Evolutionary conservation across 2,329 filamentous ascomycete genomes (phyloP).

Genomic region (Rugonectria rugulosa): DNA sequence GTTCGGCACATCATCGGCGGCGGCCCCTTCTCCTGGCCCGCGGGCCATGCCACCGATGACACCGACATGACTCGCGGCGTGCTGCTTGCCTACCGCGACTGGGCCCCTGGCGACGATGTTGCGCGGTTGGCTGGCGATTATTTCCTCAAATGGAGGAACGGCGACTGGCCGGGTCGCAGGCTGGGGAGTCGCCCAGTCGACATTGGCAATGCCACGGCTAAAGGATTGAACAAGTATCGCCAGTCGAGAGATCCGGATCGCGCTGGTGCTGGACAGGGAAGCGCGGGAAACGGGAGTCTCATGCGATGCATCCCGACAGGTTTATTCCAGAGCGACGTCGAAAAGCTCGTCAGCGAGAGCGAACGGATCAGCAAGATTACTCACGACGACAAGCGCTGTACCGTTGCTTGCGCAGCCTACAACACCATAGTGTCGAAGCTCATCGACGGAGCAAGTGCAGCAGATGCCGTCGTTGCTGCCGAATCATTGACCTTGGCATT

Average conservation of each 20-base stretch:
- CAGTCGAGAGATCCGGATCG: conserved; percentile 38
- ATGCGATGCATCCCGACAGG: conserved; percentile 58
- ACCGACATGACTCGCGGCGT: conserved; percentile 56
- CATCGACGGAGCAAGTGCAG: conserved; percentile 33
- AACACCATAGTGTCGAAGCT: conserved; percentile 47
- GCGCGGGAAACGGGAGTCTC: conserved; percentile 54
- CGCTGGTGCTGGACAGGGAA: conserved; percentile 48
- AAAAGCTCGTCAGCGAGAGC: conserved; percentile 42
- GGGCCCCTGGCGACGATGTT: conserved; percentile 37
- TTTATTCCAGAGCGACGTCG: conserved; percentile 44
- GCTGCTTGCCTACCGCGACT: conserved; percentile 51
- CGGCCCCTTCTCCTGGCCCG: conserved; percentile 51
- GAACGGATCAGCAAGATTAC: conserved; percentile 49
- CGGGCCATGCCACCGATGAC: conserved; percentile 57
- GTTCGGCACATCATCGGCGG: conserved; percentile 54
- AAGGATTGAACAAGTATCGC: conserved; percentile 43
- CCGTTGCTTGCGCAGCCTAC: conserved; percentile 49
- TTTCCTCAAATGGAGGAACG: conserved; percentile 52
- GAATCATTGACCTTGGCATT: conserved; percentile 31
- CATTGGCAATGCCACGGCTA: conserved; percentile 43
- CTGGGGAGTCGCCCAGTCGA: conserved; percentile 45
- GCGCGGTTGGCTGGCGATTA: conserved; percentile 45
- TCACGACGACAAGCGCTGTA: conserved; percentile 48
- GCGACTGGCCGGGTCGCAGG: conserved; percentile 51
- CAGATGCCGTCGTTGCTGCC: conserved; percentile 42